Evolutionary conservation across 768 basidiomycete species (phyloP).

Genomic region (Podaxis pistillaris): DNA sequence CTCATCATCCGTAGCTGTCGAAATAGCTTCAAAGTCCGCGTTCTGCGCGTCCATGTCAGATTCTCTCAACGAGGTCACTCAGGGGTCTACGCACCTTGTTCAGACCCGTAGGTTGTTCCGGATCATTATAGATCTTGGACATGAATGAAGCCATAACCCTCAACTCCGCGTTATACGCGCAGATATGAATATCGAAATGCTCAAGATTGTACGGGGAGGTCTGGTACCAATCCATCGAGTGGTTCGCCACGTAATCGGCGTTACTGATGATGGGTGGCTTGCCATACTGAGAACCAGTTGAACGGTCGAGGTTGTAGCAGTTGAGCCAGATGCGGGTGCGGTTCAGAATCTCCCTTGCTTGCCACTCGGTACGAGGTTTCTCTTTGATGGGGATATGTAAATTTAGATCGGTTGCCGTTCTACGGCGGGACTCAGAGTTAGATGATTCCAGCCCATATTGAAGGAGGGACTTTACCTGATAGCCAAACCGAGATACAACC

Average conservation of each 20-base stretch:
- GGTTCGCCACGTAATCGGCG: slow-evolving; percentile 72
- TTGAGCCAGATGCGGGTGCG: slow-evolving; percentile 89
- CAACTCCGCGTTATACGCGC: slow-evolving; percentile 74
- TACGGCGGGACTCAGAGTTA: slow-evolving; percentile 27
- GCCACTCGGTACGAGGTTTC: slow-evolving; percentile 74
- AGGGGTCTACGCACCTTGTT: slow-evolving; percentile 53
- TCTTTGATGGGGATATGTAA: slow-evolving; percentile 75
- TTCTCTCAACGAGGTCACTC: background rate
- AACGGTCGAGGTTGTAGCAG: slow-evolving; percentile 89
- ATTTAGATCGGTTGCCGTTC: slow-evolving; percentile 87
- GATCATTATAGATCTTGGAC: slow-evolving; percentile 68
- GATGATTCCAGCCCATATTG: background rate
- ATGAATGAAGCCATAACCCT: slow-evolving; percentile 61
- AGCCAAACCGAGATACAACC: slow-evolving; percentile 86
- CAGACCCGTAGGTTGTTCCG: slow-evolving; percentile 69
- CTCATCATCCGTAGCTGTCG: slow-evolving; percentile 67
- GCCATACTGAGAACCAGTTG: slow-evolving; percentile 85
- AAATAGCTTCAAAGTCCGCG: slow-evolving; percentile 61
- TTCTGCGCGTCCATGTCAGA: slow-evolving; percentile 34
- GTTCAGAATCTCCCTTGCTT: slow-evolving; percentile 85
- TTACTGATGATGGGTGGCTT: slow-evolving; percentile 79
- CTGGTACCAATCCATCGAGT: slow-evolving; percentile 70
- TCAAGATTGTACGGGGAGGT: slow-evolving; percentile 65
- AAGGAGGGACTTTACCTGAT: slow-evolving; percentile 54
- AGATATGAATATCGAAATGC: slow-evolving; percentile 79